A percentile compares a stretch with the other conserved stretches of the same genome.
phyloP scores from a whole-genome alignment of 768 basidiomycete species.

The Lentinus brumalis region DNA sequence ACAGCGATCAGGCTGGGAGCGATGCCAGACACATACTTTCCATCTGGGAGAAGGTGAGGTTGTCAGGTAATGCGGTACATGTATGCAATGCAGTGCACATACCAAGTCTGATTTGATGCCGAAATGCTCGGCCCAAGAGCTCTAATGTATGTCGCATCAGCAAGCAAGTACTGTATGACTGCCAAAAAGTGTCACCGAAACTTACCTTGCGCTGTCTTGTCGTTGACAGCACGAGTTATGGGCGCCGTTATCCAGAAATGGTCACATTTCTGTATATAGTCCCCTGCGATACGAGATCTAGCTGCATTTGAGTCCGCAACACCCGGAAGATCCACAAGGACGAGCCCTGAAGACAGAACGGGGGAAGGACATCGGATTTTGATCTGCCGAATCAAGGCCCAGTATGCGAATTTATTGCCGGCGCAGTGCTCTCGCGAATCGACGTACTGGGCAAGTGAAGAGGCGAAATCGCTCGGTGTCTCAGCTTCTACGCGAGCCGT shows the following conservation, averaged over 20 bases:
- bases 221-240: conserved; percentile 63
- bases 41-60: conserved; percentile 39
- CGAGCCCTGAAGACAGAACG: conserved; percentile 57
- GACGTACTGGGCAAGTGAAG: too few species aligned
- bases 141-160: conserved; percentile 67
- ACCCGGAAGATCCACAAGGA: conserved; percentile 68
- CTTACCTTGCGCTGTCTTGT: conserved; percentile 61
- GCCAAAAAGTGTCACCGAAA: not conserved
- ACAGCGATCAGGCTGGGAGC: not conserved
- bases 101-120: not conserved
- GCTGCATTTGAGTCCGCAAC: conserved; percentile 69
- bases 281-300: conserved; percentile 60
- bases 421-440: too few species aligned
- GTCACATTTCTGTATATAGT: conserved; percentile 66
- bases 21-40: conserved; percentile 45
- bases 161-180: conserved; percentile 35
- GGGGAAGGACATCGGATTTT: conserved; percentile 53
- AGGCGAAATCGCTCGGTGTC: too few species aligned
- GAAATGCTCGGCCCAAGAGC: conserved; percentile 43
- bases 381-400: conserved; percentile 66
- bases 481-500: too few species aligned
- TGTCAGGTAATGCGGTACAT: not conserved
- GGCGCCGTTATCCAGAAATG: conserved; percentile 69
- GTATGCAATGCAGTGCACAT: too few species aligned
- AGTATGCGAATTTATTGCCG: conserved; percentile 44